Evolutionary conservation across 2,329 filamentous ascomycete species (phyloP).

Genomic region (Venturia pyrina): DNA sequence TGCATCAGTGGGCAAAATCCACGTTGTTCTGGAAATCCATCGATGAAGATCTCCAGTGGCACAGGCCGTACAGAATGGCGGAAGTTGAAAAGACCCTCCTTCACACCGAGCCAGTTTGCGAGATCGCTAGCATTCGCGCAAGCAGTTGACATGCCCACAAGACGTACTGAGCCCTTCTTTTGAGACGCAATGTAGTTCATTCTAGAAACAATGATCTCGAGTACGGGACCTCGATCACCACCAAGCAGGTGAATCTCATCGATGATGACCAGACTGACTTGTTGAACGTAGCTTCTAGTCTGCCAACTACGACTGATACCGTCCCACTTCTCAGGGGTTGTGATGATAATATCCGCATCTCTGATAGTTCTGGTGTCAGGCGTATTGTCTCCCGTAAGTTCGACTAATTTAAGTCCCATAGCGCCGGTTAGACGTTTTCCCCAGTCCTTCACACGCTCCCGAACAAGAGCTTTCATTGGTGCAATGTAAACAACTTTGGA

Average conservation of each 20-base stretch:
- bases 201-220: conserved; percentile 84
- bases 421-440: conserved; percentile 67
- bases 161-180: conserved; percentile 75
- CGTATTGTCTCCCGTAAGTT: conserved; percentile 95
- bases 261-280: conserved; percentile 94
- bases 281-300: conserved; percentile 87
- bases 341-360: conserved; percentile 95
- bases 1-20: conserved; percentile 98
- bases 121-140: conserved; percentile 93
- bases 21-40: conserved; percentile 88
- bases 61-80: conserved; percentile 93
- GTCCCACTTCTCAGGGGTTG: conserved; percentile 99
- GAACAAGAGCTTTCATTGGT: conserved; percentile 96
- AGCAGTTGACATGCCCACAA: conserved; percentile 98
- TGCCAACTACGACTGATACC: conserved; percentile 99
- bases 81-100: conserved; percentile 93
- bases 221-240: conserved; percentile 89
- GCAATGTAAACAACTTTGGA: conserved; percentile 99
- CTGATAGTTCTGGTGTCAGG: conserved; percentile 92
- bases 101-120: conserved; percentile 93
- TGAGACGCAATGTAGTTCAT: conserved; percentile 99
- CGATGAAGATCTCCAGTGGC: conserved; percentile 90
- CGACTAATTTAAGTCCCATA: conserved; percentile 82
- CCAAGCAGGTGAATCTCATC: conserved; percentile 98
- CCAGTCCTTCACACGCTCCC: conserved; percentile 96